Evolutionary conservation across 176 grass and related monocot genomes (phyloP), one percentile per base, ranked within the genome.

Genomic region (Themeda triandra): DNA sequence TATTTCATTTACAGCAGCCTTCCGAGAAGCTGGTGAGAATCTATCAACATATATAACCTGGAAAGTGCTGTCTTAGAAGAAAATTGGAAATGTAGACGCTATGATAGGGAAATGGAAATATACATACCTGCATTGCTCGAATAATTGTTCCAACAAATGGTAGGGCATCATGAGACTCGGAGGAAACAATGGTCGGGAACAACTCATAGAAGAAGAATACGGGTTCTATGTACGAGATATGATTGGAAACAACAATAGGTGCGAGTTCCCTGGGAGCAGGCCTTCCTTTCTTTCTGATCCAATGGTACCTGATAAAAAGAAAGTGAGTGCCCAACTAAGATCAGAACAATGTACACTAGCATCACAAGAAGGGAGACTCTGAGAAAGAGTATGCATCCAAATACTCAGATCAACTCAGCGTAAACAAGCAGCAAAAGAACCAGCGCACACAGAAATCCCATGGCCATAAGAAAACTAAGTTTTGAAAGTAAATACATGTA

Each of bases 1-100:
- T 92, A 99, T 99, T 89, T 99, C 97, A 89, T 91, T 93, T 60
- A 99, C 91, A 82, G 97, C 97, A 82, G 86, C 68, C 74, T 94
- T 99, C 59, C 97, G 89, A 49, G 96, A 99, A 73, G 84, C 77
- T 49, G 96, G 81, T 25, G 91, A 96, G 86, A 99, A 99, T 84
- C 96, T 95, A 88, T 99, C 93, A 63, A 99, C 96, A 83, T 99
- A 99, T 84, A 99, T 99, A 87, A 98, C 96, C 96, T 98, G 84
- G 17, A 86, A 85, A 75, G 71, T 58, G 59, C 44, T 3, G 4
- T 69, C 42, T 77, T 69, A 37, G 30, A 87, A 51, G 42, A 35
- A 28, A 84, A 13, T 33, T 40, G 67, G 2, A 82, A 53, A 80
- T 54, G 41, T 13, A 45, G 13, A 93, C 33, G 4, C 21, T 42